Evolutionary conservation across 2,329 filamentous ascomycete species (phyloP), one percentile per base, ranked within the genome.

Genomic region (Paraphaeosphaeria minitans): DNA sequence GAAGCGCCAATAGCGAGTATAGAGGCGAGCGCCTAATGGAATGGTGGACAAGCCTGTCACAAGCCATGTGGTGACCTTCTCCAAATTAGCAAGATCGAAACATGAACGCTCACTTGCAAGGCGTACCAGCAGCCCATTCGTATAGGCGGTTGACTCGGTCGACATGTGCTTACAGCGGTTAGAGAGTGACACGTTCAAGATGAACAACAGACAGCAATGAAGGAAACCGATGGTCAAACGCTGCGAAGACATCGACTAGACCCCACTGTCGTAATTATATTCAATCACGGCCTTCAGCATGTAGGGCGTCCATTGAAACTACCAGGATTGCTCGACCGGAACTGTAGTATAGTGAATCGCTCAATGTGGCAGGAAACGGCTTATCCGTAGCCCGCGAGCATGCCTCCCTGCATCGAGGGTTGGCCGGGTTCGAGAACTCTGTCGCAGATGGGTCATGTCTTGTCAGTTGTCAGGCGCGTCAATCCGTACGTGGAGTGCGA

Each of bases 1-100:
- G 37, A 60, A 60, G 31, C 48, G 56, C 33, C 51, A 52, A 29
- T 46, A 55, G 37, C 50, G 42, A 1, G 50, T 53, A 24, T 31
- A 57, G 19, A 60, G 31, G 16, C 51, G 55, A 33, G 33, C 54
- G 10, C 35, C n/a, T 7, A 60, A 35, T 22, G 52, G 37, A 22
- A 57, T 24, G 21, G 43, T 50, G 22, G 58, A 46, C 16, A 57
- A 27, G 3, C 13, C 41, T n/a, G 39, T 49, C 5, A 55, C 29
- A 16, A 48, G 13, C 58, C 58, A 60, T 10, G 49, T 41, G 14
- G 41, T 43, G 21, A 24, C 46, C 58, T 60, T 29, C 2, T 24
- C 3, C 13, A 9, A 7, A 19, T 51, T 4, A 45, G 41, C 29
- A 14, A 35, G n/a, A n/a, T 2, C 3, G 12, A 27, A 27, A n/a